These are phyloP conservation scores for Yamadazyma kitorensis DNA, from an alignment of 805 yeast species.

Conservation along the genomic window DNA sequence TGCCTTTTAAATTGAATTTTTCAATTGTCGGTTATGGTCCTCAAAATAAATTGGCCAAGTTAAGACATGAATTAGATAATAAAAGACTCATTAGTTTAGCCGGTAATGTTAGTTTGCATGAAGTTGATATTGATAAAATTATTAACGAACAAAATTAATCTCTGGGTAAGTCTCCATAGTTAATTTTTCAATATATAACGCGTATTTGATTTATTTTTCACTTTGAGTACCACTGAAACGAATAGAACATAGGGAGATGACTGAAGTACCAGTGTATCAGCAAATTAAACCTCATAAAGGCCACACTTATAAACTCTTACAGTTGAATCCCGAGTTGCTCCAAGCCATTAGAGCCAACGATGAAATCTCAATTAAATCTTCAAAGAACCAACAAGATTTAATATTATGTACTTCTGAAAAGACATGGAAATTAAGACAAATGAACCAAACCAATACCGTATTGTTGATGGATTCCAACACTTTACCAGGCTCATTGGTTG, in stretches of 20 bases:
- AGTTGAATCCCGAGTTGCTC: constrained; percentile 50
- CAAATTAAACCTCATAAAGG: constrained; percentile 4
- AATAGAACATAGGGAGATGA: not conserved
- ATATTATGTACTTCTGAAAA: constrained; percentile 57
- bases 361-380: constrained; percentile 36
- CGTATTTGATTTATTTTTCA: too few relatives aligned
- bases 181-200: too few relatives aligned
- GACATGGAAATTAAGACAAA: constrained; percentile 69
- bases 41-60: constrained; percentile 61
- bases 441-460: constrained; percentile 87
- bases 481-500: constrained; percentile 16
- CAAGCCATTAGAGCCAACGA: constrained; percentile 26
- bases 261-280: constrained; percentile 3
- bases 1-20: constrained; percentile 66
- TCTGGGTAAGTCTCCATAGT: too few relatives aligned
- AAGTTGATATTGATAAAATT: constrained; percentile 70
- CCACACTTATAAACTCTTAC: constrained; percentile 46
- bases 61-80: constrained; percentile 53
- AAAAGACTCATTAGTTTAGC: constrained; percentile 53
- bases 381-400: constrained; percentile 30
- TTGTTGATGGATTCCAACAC: constrained; percentile 33
- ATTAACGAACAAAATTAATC: constrained; percentile 61
- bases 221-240: too few relatives aligned
- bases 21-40: constrained; percentile 78
- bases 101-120: constrained; percentile 62